Evolutionary conservation across 768 basidiomycete genomes (phyloP), one percentile per base, ranked within the genome.

Genomic region (Hericium alpestre): DNA sequence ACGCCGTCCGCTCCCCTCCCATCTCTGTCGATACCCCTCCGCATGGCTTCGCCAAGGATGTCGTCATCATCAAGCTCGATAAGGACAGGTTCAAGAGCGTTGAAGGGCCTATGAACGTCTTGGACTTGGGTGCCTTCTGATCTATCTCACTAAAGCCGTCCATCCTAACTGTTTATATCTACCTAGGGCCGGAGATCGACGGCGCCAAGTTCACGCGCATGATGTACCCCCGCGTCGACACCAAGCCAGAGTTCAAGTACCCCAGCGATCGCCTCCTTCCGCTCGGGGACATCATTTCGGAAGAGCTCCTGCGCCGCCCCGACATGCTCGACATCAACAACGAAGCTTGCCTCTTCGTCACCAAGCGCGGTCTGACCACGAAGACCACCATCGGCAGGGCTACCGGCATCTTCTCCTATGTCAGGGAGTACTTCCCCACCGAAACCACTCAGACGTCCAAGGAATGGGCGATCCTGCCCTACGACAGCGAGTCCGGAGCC

Each of bases 341-440:
- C 38, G 65, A 71, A 1, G 57, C 63, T 0, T 66, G 65, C 59
- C n/a, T 75, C 8, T 54, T 70, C 20, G 75, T 73, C 13, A 56
- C 72, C 46, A 73, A 76, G 65, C 56, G 58, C 55, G 72, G 75
- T 43, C 60, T 25, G 27, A 55, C 59, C 37, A 66, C 72, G 22
- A 65, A 63, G 27, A 41, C 66, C 22, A 70, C 58, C 51, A 13
- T 59, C 9, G 58, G 58, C 38, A 49, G 43, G 5, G 51, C 38
- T 4, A 46, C 25, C 5, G 43, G 51, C 12, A 59, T 59, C 1
- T 6, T n/a, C 2, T 53, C 55, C 1, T 59, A 20, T 32, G 38
- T 54, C 5, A 20, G 58, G 2, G 4, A n/a, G 27, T 4, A 48
- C 12, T 13, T 15, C 6, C 25, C 25, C 25, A 39, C 32, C 8